Conservation (phyloP, 31 red algal genomes). For the Odonthalia washingtoniensis region DNA sequence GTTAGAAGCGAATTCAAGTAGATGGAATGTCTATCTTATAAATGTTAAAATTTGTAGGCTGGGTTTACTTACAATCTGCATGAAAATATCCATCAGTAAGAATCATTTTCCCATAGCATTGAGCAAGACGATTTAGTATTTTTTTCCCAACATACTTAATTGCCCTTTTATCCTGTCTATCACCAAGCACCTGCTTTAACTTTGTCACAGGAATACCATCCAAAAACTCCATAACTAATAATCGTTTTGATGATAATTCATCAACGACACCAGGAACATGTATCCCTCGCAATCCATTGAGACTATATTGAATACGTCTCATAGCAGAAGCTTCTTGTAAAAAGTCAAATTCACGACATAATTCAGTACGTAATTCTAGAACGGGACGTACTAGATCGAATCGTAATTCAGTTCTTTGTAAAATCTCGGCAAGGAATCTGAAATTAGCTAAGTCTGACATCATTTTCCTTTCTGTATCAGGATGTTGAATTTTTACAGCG, state of each 20-base stretch:
- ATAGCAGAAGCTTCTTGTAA: slow-evolving; percentile 75
- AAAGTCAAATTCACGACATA: slow-evolving; percentile 93
- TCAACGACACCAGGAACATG: slow-evolving; percentile 62
- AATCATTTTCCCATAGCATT: slow-evolving; percentile 96
- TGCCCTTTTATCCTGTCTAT: slow-evolving; percentile 16
- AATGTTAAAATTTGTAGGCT: slow-evolving; percentile 20
- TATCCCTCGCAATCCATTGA: slow-evolving; percentile 25
- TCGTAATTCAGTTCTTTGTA: slow-evolving; percentile 86
- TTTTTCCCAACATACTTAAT: slow-evolving; percentile 49
- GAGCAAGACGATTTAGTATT: slow-evolving; percentile 71
- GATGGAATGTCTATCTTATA: too few species aligned
- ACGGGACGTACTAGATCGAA: slow-evolving; percentile 88
- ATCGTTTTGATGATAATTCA: slow-evolving; percentile 62
- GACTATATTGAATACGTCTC: slow-evolving; percentile 63
- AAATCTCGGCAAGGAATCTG: slow-evolving; percentile 70
- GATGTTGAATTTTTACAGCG: slow-evolving; percentile 91
- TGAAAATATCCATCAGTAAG: slow-evolving; percentile 79
- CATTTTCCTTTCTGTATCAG: slow-evolving; percentile 79
- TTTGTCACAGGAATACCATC: slow-evolving; percentile 79
- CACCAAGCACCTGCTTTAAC: slow-evolving; percentile 58
- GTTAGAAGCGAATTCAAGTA: too few species aligned
- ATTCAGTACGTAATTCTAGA: slow-evolving; percentile 71
- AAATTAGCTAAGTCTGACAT: slow-evolving; percentile 85
- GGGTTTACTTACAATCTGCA: slow-evolving; percentile 62
- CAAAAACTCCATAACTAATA: slow-evolving; percentile 90